phyloP scores from a whole-genome alignment of 2,329 filamentous ascomycete genomes.

The Gremmenia infestans region DNA sequence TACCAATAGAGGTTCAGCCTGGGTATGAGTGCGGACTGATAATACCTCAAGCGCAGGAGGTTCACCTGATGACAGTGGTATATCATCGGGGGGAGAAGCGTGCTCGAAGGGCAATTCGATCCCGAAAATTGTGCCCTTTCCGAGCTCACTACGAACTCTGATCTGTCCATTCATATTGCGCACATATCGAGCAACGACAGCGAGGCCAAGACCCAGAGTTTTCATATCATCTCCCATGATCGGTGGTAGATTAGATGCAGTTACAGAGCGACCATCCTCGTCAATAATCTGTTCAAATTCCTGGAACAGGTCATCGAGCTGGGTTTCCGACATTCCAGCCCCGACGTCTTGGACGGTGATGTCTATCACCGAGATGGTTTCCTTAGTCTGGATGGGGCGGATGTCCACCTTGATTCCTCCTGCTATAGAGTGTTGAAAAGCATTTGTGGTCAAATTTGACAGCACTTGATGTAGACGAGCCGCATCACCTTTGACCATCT shows the following conservation, averaged over 20 bases:
- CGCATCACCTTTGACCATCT: constrained; percentile 20
- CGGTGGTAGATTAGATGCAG: constrained; percentile 1
- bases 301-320: constrained; percentile 24
- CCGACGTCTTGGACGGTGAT: constrained; percentile 23
- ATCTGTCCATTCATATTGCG: constrained; percentile 23
- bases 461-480: constrained; percentile 20
- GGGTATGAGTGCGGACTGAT: background rate
- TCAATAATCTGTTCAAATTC: constrained; percentile 22
- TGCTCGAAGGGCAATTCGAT: constrained; percentile 24
- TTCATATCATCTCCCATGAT: background rate
- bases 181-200: constrained; percentile 23
- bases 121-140: constrained; percentile 23
- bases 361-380: constrained; percentile 12
- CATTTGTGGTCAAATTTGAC: constrained; percentile 21
- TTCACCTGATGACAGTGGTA: background rate
- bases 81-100: background rate
- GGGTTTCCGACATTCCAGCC: constrained; percentile 20
- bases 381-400: constrained; percentile 7
- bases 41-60: background rate
- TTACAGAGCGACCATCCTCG: constrained; percentile 15
- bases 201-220: constrained; percentile 15
- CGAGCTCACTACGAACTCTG: constrained; percentile 18
- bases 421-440: constrained; percentile 18
- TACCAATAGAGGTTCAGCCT: background rate
- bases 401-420: constrained; percentile 24